phyloP scores from a whole-genome alignment of 2,329 filamentous ascomycete genomes.

The Talaromyces sp. region DNA sequence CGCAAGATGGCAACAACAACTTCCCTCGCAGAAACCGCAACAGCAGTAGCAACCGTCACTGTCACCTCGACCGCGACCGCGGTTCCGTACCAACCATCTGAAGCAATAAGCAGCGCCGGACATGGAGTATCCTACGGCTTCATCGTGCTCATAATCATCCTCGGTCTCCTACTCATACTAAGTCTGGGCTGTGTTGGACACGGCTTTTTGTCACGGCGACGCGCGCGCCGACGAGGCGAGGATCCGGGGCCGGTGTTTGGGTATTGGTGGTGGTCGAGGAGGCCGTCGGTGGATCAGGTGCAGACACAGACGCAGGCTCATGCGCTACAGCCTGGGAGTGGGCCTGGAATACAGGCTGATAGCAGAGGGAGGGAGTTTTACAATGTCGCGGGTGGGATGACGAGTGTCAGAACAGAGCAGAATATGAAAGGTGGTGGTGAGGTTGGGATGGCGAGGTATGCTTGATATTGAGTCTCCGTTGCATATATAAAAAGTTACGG shows the following conservation, averaged over 20 bases:
- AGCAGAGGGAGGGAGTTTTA: not conserved
- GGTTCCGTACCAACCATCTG: not conserved
- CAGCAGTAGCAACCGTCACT: not conserved
- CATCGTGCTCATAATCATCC: not conserved
- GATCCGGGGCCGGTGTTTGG: constrained; percentile 1
- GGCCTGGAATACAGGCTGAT: not conserved
- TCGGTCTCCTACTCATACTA: not conserved
- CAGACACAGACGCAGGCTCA: not conserved
- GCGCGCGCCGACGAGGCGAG: constrained; percentile 1
- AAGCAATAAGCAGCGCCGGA: no score
- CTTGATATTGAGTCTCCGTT: not conserved
- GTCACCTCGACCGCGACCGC: not conserved
- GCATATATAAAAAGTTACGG: not conserved
- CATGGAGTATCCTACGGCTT: not conserved
- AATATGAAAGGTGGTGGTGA: not conserved
- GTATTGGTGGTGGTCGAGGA: not conserved
- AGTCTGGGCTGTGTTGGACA: not conserved
- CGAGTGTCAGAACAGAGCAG: not conserved
- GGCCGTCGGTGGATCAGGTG: not conserved
- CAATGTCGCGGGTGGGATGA: not conserved
- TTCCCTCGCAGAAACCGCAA: not conserved
- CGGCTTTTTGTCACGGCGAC: not conserved
- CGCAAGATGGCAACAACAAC: not conserved
- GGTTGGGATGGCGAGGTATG: not conserved
- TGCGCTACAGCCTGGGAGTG: not conserved